Evolutionary conservation across 164 flowering plant genomes (phyloP), one percentile per base, ranked within the genome.

Genomic region (Warburgia ugandensis): DNA sequence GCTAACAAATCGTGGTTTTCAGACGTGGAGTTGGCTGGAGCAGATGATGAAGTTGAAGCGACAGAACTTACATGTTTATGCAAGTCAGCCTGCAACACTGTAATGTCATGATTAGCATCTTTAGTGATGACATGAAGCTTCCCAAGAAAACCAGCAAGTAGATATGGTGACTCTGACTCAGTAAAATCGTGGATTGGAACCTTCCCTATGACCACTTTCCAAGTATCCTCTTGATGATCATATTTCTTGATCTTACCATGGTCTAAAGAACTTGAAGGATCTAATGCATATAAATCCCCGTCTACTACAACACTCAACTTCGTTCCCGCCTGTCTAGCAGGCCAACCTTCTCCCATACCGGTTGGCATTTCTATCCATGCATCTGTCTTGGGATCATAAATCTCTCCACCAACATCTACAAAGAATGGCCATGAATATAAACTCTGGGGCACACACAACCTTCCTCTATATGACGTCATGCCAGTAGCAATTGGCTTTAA

Each of bases 301-400:
- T 86, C 84, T 7, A 90, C 85, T 16, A 79, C 77, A n/a, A 74
- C 86, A 62, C 97, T 84, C 59, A 86, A 62, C 56, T 90, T 90
- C 1, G 95, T 80, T 9, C 86, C 91, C 5, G 97, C 97, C 52
- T 90, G 95, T 71, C 70, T 75, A 10, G 94, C 97, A 42, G 97
- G 97, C 97, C 97, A 90, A 50, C 95, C 95, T 59, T 90, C 94
- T 37, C 95, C 97, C 97, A 86, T 90, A 22, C 97, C 97, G 36
- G 27, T 56, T 25, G 97, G 95, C 97, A 90, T 90, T 59, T 90
- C 97, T 29, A 49, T 52, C 97, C 97, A 90, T 38, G 78, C 66
- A 59, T 80, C 70, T 22, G 76, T 64, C 38, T 73, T 79, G 11
- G 97, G 95, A 68, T 90, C 94, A 59, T 71, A 86, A 25, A 83